phyloP scores from a whole-genome alignment of 2,329 filamentous ascomycete species.

The Ceratocystiopsis brevicomis region DNA sequence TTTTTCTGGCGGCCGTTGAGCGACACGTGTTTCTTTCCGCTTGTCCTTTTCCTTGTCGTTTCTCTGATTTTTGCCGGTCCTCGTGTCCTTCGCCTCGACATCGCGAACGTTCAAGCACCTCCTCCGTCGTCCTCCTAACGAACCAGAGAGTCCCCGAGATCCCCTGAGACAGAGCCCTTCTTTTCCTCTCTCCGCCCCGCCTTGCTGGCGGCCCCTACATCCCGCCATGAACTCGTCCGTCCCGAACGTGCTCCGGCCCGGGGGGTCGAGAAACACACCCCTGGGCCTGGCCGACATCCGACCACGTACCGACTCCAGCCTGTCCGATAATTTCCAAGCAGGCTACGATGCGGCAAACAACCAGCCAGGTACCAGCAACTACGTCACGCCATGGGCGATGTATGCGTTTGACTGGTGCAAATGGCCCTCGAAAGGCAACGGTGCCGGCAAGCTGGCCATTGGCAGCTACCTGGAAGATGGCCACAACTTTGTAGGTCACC shows the following conservation, averaged over 20 bases:
- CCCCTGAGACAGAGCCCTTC: too few relatives aligned
- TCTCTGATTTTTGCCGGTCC: too few relatives aligned
- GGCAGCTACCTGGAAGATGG: slow-evolving; percentile 96
- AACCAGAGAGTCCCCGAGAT: too few relatives aligned
- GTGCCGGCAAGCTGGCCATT: slow-evolving; percentile 80
- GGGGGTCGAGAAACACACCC: slow-evolving; percentile 59
- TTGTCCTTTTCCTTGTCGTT: neutral
- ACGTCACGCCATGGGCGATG: slow-evolving; percentile 81
- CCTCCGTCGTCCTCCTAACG: too few relatives aligned
- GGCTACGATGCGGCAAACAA: slow-evolving; percentile 48
- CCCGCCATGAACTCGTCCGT: slow-evolving; percentile 21
- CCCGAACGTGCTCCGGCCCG: slow-evolving; percentile 40
- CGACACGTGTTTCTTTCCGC: neutral
- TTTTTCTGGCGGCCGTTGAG: neutral
- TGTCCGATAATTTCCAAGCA: slow-evolving; percentile 52
- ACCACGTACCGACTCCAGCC: slow-evolving; percentile 62
- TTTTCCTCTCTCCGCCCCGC: neutral
- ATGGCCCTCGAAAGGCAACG: slow-evolving; percentile 65
- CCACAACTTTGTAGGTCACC: slow-evolving; percentile 65
- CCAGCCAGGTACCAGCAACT: slow-evolving; percentile 66
- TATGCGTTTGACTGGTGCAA: slow-evolving; percentile 99
- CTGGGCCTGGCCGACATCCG: slow-evolving; percentile 84
- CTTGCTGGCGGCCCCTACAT: neutral
- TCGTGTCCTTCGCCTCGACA: too few relatives aligned
- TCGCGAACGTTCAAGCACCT: too few relatives aligned